Base-by-base conservation (phyloP, 371 early-diverging fungal species). In the Mucor irregularis region DNA sequence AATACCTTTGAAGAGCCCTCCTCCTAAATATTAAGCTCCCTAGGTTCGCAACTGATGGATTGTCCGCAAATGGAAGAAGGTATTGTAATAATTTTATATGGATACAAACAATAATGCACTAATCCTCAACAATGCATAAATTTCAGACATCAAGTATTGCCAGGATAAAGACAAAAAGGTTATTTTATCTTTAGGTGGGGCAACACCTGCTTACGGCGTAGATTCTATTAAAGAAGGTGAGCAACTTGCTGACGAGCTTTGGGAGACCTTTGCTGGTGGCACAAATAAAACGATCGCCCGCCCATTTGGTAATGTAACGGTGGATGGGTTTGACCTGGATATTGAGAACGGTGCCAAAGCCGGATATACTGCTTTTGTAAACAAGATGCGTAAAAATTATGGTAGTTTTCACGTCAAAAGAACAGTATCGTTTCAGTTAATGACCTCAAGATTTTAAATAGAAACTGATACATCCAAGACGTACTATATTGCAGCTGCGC, bases 241-340 rank as follows among this genome's bases (percentile, higher is more conserved):
- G 14, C 57, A 55, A 0, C 78, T 89, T 61, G 87, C 89, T 0
- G 72, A 82, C 7, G 73, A 74, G 4, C 38, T 89, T 13, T 86
- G 87, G 86, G 56, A 84, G 43, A 63, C 76, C 38, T 87, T 84
- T 60, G 69, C 83, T 8, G 84, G 78, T 33, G 89, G 87, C 57
- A 60, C 0, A 21, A 22, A 10, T 4, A 30, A 33, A 38, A 33
- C n/a, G 17, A 25, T 9, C 61, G 21, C 48, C 19, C 77, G 88
- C 8, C 88, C 89, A 0, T 90, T 90, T 64, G 86, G 84, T 5
- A 71, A 76, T 43, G 84, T 80, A 0, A 64, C 81, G 1, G 58
- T 88, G 4, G 89, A 90, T 53, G 89, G 89, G 0, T 75, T 89
- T 35, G 89, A 89, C 58, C 64, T 90, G 37, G 90, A 90, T 48